Conservation (phyloP, 768 basidiomycete species). For the Xerocomellus chrysenteron region DNA sequence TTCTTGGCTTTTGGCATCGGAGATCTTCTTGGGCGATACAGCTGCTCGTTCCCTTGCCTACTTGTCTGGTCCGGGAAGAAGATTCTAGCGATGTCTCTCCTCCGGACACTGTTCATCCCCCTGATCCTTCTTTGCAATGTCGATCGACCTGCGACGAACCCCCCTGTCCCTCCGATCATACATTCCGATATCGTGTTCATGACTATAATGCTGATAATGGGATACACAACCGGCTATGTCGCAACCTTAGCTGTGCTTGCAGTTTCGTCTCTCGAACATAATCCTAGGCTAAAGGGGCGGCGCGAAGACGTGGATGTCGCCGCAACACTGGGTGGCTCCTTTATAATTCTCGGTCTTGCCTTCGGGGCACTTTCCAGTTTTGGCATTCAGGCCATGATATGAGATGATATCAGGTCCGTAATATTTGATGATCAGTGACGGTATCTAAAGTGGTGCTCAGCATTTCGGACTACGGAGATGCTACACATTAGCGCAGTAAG, state of each 20-base stretch:
- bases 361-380: constrained; percentile 81
- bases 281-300: constrained; percentile 64
- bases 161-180: constrained; percentile 45
- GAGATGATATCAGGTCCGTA: constrained; percentile 27
- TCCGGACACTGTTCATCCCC: constrained; percentile 81
- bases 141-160: constrained; percentile 41
- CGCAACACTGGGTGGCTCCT: constrained; percentile 79
- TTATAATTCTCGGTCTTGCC: constrained; percentile 70
- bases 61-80: constrained; percentile 67
- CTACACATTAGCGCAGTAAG: too few relatives aligned
- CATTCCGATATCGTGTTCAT: constrained; percentile 78
- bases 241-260: constrained; percentile 80
- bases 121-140: constrained; percentile 89
- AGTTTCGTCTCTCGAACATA: constrained; percentile 78
- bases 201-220: constrained; percentile 68
- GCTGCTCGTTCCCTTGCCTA: constrained; percentile 64
- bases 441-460: too few relatives aligned
- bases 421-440: neutral
- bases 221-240: constrained; percentile 80
- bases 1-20: constrained; percentile 76
- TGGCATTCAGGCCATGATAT: constrained; percentile 66
- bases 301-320: constrained; percentile 82
- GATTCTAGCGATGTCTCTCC: constrained; percentile 60
- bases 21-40: constrained; percentile 67
- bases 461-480: too few relatives aligned